phyloP scores from a whole-genome alignment of 1,139 yeast genomes.

The Blastobotrys proliferans region DNA sequence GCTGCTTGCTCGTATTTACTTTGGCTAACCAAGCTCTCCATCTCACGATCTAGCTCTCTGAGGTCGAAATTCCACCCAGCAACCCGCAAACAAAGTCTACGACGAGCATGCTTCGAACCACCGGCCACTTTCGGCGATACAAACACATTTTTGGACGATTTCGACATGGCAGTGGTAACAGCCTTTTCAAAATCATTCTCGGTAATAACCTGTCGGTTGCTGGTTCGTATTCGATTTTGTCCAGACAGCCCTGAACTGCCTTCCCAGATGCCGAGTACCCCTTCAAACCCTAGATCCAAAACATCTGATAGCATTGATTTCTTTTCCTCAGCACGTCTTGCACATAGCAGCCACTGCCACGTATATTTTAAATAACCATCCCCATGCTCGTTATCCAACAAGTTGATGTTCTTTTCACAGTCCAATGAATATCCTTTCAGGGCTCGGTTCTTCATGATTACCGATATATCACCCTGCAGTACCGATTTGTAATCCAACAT shows the following conservation, averaged over 20 bases:
- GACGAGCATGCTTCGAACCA: constrained; percentile 39
- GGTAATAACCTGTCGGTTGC: constrained; percentile 18
- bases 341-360: constrained; percentile 86
- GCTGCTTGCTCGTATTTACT: constrained; percentile 88
- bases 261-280: constrained; percentile 87
- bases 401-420: constrained; percentile 57
- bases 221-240: constrained; percentile 35
- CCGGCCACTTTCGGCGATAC: constrained; percentile 27
- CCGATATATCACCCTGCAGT: constrained; percentile 33
- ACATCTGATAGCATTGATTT: constrained; percentile 65
- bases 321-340: constrained; percentile 60
- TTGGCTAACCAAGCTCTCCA: constrained; percentile 49
- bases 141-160: constrained; percentile 34
- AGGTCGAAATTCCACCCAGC: constrained; percentile 90
- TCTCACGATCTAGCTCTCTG: constrained; percentile 68
- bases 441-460: constrained; percentile 64
- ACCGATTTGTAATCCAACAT: constrained; percentile 24
- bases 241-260: constrained; percentile 61
- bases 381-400: constrained; percentile 46
- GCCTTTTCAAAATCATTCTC: constrained; percentile 26
- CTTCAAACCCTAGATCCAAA: constrained; percentile 80
- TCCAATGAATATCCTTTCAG: constrained; percentile 68
- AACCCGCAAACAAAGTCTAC: constrained; percentile 76
- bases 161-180: constrained; percentile 21
- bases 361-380: constrained; percentile 66